Base-by-base conservation (phyloP, 129 eudicot genomes). In the Centaurea solstitialis region DNA sequence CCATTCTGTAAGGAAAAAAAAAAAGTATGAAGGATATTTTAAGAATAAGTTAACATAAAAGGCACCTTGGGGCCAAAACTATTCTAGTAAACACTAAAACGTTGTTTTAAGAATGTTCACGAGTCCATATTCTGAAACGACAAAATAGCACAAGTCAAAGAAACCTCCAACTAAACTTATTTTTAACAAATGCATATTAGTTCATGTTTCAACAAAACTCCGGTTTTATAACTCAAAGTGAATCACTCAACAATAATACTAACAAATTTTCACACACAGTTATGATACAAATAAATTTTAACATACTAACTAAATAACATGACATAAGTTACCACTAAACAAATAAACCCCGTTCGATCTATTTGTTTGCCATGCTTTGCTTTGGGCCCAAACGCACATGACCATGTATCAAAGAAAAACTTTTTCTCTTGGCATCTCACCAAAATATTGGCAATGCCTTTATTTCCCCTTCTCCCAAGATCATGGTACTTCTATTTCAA, bases 1-100 rank as follows among this genome's bases (percentile, higher is more conserved):
- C 98, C 98, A 93, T 93, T 89, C 87, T 87, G 81, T 76, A 18
- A 35, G 30, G 35, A n/a, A 43, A 47, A 30, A 9, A 33, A 17
- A 22, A 73, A 28, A 40, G 7, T 10, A 69, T 57, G 71, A 6
- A 39, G 23, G 59, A 62, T 81, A 73, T 50, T 13, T 11, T 7
- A 35, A 21, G 57, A 73, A 73, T 18, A 62, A 72, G 9, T 38
- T 9, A 23, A 18, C 68, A 64, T 21, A 20, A 7, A 61, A 64
- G 28, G 15, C 22, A 0, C 30, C 68, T 20, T 20, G 59, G 18
- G 5, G 1, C n/a, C 75, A 53, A 53, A 17, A 53, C 62, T 53
- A 53, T 53, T 53, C 21, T 53, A 17, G 21, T 20, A 53, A 13
- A 15, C 20, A 13, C 21, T 50, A 50, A 53, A 53, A 53, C 1